A percentile compares a stretch with the other conserved stretches of the same genome.
Evolutionary conservation across 2,329 filamentous ascomycete species (phyloP).

Genomic region (Penicillium sp.): DNA sequence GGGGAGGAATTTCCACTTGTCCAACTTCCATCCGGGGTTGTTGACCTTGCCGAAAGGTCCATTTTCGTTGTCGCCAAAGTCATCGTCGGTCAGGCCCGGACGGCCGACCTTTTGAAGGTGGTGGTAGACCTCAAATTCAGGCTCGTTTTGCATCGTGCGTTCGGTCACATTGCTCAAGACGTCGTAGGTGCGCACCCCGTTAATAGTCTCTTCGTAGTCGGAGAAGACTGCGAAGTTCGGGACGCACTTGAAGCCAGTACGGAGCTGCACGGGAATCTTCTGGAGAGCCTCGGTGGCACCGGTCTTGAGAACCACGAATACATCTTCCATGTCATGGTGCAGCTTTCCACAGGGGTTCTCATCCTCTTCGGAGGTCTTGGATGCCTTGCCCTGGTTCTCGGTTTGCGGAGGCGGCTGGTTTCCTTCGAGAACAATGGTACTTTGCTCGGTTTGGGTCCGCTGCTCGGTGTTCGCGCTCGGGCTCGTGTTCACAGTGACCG

Average conservation of each 20-base stretch:
- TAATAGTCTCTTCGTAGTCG: conserved; percentile 29
- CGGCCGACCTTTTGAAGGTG: conserved; percentile 44
- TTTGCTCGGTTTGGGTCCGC: conserved; percentile 5
- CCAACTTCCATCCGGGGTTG: conserved; percentile 51
- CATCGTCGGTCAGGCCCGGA: conserved; percentile 34
- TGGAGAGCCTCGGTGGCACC: conserved; percentile 29
- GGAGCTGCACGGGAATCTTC: conserved; percentile 29
- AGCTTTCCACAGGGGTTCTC: conserved; percentile 18
- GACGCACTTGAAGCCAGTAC: conserved; percentile 28
- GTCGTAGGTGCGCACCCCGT: conserved; percentile 25
- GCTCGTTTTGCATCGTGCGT: conserved; percentile 17
- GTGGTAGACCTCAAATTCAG: conserved; percentile 53
- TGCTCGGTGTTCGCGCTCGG: background rate
- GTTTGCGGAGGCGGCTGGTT: background rate
- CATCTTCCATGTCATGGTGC: conserved; percentile 22
- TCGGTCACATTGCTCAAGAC: conserved; percentile 27
- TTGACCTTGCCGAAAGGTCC: conserved; percentile 38
- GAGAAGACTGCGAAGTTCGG: conserved; percentile 31
- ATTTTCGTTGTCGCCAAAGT: conserved; percentile 31
- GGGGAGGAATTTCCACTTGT: conserved; percentile 58
- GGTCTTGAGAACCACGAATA: conserved; percentile 29
- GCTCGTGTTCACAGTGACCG: conserved; percentile 1
- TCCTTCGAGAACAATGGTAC: conserved; percentile 10
- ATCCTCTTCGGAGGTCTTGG: conserved; percentile 1
- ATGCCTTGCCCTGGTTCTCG: background rate